These are phyloP conservation scores for Dactylellina leptospora DNA, from an alignment of 2,329 filamentous ascomycete species.

Conservation along the genomic window DNA sequence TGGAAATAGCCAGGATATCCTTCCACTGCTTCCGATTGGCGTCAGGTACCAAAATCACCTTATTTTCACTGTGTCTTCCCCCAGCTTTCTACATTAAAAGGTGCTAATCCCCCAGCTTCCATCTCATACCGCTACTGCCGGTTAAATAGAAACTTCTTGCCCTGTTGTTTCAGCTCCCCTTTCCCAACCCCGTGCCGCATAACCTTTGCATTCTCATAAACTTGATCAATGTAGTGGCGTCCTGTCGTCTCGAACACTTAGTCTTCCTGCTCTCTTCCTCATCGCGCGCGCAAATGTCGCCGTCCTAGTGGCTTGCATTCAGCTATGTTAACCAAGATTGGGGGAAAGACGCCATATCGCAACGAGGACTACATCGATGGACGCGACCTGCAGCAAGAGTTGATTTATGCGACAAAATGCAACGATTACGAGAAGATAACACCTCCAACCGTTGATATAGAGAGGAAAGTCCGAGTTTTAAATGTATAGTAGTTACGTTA, in stretches of 20 bases:
- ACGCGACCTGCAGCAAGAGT: too few relatives aligned
- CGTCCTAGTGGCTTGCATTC: conserved; percentile 34
- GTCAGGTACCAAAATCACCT: conserved; percentile 18
- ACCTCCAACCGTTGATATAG: not conserved
- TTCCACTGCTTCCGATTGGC: conserved; percentile 48
- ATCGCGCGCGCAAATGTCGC: conserved; percentile 19
- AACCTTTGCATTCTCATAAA: conserved; percentile 14
- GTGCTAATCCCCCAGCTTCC: conserved; percentile 25
- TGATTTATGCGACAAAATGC: not conserved
- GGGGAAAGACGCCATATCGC: too few relatives aligned
- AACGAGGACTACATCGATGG: too few relatives aligned
- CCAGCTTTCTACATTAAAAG: conserved; percentile 8
- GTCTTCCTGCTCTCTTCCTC: not conserved
- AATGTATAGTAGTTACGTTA: conserved; percentile 13
- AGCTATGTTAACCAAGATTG: too few relatives aligned
- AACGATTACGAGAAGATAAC: conserved; percentile 36
- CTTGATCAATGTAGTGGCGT: too few relatives aligned
- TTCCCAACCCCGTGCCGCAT: conserved; percentile 40
- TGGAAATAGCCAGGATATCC: conserved; percentile 22
- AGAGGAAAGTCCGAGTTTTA: too few relatives aligned
- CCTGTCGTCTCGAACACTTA: too few relatives aligned
- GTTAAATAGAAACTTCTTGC: conserved; percentile 39
- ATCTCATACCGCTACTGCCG: conserved; percentile 44
- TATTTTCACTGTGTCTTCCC: not conserved
- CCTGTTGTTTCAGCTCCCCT: conserved; percentile 31